Conservation (phyloP, 2,329 filamentous ascomycete genomes). For the Neonectria sp. region DNA sequence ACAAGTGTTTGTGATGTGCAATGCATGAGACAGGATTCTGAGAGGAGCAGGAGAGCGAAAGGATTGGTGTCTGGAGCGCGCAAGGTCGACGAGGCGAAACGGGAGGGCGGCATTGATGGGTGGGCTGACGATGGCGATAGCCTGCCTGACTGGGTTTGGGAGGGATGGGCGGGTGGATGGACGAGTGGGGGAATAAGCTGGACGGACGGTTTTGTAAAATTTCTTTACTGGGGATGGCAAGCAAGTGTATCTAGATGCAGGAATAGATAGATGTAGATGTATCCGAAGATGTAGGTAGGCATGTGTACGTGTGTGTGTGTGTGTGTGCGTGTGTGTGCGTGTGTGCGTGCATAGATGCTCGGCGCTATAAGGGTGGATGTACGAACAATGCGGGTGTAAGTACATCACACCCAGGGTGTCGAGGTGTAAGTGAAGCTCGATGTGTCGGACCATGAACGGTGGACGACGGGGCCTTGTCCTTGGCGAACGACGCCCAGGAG, state of each 20-base stretch:
- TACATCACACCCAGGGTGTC: background rate
- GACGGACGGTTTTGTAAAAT: background rate
- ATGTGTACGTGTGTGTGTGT: no score
- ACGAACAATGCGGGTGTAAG: no score
- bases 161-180: background rate
- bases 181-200: background rate
- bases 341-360: no score
- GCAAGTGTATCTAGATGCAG: background rate
- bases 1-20: conserved; percentile 12
- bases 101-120: conserved; percentile 14
- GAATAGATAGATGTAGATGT: background rate
- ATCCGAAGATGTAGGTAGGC: no score
- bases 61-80: background rate
- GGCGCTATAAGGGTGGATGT: no score
- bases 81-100: conserved; percentile 12
- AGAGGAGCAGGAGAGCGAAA: background rate
- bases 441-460: conserved; percentile 26
- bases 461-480: conserved; percentile 22
- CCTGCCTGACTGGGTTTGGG: background rate
- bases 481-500: conserved; percentile 18
- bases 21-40: conserved; percentile 20
- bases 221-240: background rate
- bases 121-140: background rate
- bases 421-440: conserved; percentile 26
- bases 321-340: no score